A percentile compares a stretch with the other conserved stretches of the same genome.
These are phyloP conservation scores for Lipomyces mesembrius DNA, from an alignment of 805 yeast genomes.

Conservation along the genomic window DNA sequence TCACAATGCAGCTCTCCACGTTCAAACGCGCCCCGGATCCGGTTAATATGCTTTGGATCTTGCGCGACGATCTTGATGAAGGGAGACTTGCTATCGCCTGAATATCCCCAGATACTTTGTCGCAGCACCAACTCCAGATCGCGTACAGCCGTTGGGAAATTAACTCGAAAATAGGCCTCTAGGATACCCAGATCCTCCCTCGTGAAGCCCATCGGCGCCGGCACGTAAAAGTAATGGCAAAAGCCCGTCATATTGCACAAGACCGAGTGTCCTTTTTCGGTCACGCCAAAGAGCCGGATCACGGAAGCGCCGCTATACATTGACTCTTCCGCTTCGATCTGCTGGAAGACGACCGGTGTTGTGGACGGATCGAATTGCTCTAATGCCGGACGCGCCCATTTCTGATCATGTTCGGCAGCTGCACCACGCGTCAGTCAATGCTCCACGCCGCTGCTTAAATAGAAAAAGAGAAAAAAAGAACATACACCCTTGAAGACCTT, in stretches of 20 bases:
- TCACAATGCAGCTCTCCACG: conserved; percentile 73
- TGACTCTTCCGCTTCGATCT: conserved; percentile 91
- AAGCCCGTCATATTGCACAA: conserved; percentile 90
- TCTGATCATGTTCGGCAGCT: conserved; percentile 44
- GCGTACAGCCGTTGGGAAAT: conserved; percentile 59
- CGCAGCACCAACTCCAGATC: conserved; percentile 68
- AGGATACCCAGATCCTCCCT: conserved; percentile 56
- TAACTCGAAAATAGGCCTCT: neutral
- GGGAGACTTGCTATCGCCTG: conserved; percentile 75
- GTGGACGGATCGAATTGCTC: conserved; percentile 53
- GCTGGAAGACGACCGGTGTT: conserved; percentile 76
- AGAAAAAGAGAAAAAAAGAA: neutral
- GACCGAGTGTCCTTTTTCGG: conserved; percentile 83
- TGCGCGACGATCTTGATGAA: conserved; percentile 74
- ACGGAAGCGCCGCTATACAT: conserved; percentile 58
- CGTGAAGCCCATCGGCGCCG: conserved; percentile 80
- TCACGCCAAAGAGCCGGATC: conserved; percentile 90
- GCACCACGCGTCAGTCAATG: neutral
- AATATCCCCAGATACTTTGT: conserved; percentile 93
- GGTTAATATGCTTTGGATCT: conserved; percentile 68
- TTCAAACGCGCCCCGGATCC: conserved; percentile 80
- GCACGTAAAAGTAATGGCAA: conserved; percentile 86
- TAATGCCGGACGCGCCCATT: conserved; percentile 63
- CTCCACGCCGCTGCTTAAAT: neutral
- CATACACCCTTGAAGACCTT: conserved; percentile 36